A percentile compares a stretch with the other conserved stretches of the same genome.
Evolutionary conservation across 2,329 filamentous ascomycete genomes (phyloP).

Genomic region (Hymenoscyphus fructigenus): DNA sequence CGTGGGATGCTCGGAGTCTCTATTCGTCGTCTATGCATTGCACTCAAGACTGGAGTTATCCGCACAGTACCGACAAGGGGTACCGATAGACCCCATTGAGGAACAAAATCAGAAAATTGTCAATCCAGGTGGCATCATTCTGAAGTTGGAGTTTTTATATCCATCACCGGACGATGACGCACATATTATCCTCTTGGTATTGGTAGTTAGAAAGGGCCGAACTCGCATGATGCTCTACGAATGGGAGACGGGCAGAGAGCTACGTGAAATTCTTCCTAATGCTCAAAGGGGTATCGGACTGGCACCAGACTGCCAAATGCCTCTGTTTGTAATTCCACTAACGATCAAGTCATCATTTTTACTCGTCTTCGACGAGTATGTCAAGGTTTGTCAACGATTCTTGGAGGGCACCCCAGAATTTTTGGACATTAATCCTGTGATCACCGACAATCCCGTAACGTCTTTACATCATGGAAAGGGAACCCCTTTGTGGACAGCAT

Average conservation of each 20-base stretch:
- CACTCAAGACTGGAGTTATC: slow-evolving; percentile 54
- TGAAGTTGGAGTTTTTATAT: slow-evolving; percentile 84
- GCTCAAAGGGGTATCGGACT: slow-evolving; percentile 52
- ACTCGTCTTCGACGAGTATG: slow-evolving; percentile 59
- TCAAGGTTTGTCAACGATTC: slow-evolving; percentile 56
- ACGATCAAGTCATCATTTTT: slow-evolving; percentile 70
- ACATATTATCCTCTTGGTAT: slow-evolving; percentile 74
- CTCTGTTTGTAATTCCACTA: slow-evolving; percentile 70
- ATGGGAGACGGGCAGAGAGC: slow-evolving; percentile 54
- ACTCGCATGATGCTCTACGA: slow-evolving; percentile 59
- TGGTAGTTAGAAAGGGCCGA: slow-evolving; percentile 49
- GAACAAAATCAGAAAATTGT: slow-evolving; percentile 37
- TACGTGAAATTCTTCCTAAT: slow-evolving; percentile 46
- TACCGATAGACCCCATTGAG: slow-evolving; percentile 57
- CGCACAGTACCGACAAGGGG: slow-evolving; percentile 46
- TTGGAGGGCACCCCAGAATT: slow-evolving; percentile 48
- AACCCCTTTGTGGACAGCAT: slow-evolving; percentile 73
- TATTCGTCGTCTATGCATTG: slow-evolving; percentile 71
- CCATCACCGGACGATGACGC: slow-evolving; percentile 65
- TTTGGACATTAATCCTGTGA: slow-evolving; percentile 45
- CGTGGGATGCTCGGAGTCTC: slow-evolving; percentile 66
- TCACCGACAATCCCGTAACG: slow-evolving; percentile 43
- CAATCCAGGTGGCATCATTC: slow-evolving; percentile 67
- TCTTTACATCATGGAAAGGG: slow-evolving; percentile 47
- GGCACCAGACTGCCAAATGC: slow-evolving; percentile 55